Evolutionary conservation across 768 basidiomycete species (phyloP).

Genomic region (Russula vinacea): DNA sequence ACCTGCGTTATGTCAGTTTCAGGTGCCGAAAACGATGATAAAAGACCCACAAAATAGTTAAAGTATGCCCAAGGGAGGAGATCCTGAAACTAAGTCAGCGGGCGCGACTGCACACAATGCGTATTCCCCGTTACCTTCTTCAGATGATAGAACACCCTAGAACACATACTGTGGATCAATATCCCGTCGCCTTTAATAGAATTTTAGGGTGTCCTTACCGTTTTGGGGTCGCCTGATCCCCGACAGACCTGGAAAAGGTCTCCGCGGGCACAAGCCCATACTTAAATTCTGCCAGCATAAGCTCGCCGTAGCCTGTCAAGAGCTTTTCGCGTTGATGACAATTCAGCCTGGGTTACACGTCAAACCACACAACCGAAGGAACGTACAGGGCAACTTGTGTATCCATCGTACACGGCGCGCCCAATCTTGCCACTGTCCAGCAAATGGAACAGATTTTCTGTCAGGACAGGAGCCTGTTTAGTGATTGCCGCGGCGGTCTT

Average conservation of each 20-base stretch:
- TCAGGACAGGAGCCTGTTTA: constrained; percentile 83
- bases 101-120: neutral
- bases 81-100: constrained; percentile 29
- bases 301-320: constrained; percentile 74
- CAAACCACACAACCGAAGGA: neutral
- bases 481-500: constrained; percentile 97
- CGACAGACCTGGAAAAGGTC: constrained; percentile 64
- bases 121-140: constrained; percentile 36
- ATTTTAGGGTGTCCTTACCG: constrained; percentile 46
- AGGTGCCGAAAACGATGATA: neutral
- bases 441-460: constrained; percentile 80
- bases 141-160: constrained; percentile 46
- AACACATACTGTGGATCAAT: neutral
- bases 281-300: constrained; percentile 91
- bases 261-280: constrained; percentile 89
- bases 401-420: constrained; percentile 77
- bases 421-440: constrained; percentile 70
- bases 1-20: constrained; percentile 23
- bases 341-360: constrained; percentile 15
- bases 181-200: neutral
- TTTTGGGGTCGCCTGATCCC: constrained; percentile 73
- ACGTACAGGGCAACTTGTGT: constrained; percentile 82
- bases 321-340: constrained; percentile 44
- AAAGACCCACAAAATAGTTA: constrained; percentile 29
- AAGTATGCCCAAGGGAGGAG: constrained; percentile 41